These are phyloP conservation scores for Solanum infundibuliforme DNA, from an alignment of 257 asterid species.

Conservation along the genomic window DNA sequence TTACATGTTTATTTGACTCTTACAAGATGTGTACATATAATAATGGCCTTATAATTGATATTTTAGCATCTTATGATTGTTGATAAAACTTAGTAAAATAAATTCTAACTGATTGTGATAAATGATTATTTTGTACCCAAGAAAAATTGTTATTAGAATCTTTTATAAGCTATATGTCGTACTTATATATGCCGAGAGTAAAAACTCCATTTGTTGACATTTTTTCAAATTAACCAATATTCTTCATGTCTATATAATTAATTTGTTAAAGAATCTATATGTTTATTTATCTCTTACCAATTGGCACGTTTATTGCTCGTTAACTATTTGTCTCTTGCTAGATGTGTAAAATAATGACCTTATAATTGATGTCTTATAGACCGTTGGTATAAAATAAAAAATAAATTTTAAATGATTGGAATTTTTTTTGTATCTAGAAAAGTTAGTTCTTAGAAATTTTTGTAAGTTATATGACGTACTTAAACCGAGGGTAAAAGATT, in stretches of 20 bases:
- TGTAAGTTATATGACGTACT: too few relatives aligned
- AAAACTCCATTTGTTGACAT: neutral
- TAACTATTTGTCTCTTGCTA: neutral
- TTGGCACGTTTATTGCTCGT: neutral
- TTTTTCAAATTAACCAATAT: neutral
- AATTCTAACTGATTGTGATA: neutral
- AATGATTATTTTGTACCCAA: neutral
- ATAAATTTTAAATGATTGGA: neutral
- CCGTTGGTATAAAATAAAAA: neutral
- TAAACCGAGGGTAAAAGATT: fast-evolving
- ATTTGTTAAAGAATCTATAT: neutral
- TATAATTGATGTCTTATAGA: neutral
- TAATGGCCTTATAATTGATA: neutral
- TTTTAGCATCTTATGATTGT: neutral
- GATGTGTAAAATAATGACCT: neutral
- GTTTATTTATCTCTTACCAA: neutral
- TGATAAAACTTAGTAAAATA: neutral
- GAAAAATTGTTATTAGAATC: neutral
- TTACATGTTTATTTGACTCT: neutral
- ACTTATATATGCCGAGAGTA: neutral
- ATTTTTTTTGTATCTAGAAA: neutral
- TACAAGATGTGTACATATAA: neutral
- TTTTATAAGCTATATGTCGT: neutral
- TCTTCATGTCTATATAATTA: neutral
- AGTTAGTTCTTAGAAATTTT: neutral